phyloP scores from a whole-genome alignment of 2,329 filamentous ascomycete genomes.

The Ilyonectria sp. region DNA sequence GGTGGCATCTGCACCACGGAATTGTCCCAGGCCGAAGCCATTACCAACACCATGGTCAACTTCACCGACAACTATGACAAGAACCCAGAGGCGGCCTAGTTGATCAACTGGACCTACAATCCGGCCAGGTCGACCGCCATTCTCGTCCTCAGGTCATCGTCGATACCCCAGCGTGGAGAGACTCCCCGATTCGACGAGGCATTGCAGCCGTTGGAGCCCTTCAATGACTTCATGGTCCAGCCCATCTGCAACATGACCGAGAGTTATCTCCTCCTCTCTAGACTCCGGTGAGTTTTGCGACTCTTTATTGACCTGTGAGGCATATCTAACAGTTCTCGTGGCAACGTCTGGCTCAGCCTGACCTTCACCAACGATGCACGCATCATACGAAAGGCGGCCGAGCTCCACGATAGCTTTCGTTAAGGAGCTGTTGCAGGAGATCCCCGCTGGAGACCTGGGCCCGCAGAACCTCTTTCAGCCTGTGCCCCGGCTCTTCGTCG shows the following conservation, averaged over 20 bases:
- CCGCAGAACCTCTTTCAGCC: slow-evolving; percentile 52
- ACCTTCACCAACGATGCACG: slow-evolving; percentile 45
- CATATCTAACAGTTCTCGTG: background rate
- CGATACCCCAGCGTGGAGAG: slow-evolving; percentile 35
- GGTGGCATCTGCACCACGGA: slow-evolving; percentile 33
- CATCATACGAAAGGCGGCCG: slow-evolving; percentile 50
- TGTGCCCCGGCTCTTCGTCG: slow-evolving; percentile 43
- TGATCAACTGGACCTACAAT: slow-evolving; percentile 42
- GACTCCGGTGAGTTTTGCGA: slow-evolving; percentile 37
- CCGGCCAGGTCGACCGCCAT: slow-evolving; percentile 32
- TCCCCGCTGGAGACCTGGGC: slow-evolving; percentile 44
- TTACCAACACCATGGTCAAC: slow-evolving; percentile 36
- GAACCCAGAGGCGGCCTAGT: slow-evolving; percentile 36
- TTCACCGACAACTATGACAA: slow-evolving; percentile 37
- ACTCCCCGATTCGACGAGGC: slow-evolving; percentile 45
- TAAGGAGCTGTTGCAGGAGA: slow-evolving; percentile 43
- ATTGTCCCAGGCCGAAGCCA: slow-evolving; percentile 26
- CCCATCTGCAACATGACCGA: slow-evolving; percentile 28
- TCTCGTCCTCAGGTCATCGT: slow-evolving; percentile 35
- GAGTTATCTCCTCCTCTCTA: slow-evolving; percentile 35
- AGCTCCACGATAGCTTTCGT: slow-evolving; percentile 47
- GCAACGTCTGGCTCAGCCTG: slow-evolving; percentile 38
- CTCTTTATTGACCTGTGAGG: background rate
- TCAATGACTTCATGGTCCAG: slow-evolving; percentile 36
- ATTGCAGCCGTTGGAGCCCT: slow-evolving; percentile 35